Percentiles rank a stretch among this genome's conserved stretches.
These are phyloP conservation scores for Aspergillus sparsus DNA, from an alignment of 495 filamentous ascomycete genomes.

Conservation along the genomic window DNA sequence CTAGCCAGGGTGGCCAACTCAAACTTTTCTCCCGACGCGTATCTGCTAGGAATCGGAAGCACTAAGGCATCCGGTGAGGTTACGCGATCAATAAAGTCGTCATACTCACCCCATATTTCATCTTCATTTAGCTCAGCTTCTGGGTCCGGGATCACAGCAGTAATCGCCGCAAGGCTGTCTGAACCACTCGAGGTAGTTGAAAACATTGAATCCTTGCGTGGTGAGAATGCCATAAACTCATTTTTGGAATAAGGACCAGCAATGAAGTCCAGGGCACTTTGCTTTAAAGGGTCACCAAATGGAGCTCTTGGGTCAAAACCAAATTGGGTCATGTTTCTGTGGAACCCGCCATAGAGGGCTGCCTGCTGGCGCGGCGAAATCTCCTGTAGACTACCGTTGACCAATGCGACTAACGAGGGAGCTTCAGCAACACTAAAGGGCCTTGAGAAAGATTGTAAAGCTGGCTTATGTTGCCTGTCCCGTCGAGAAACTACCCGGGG, in stretches of 20 bases:
- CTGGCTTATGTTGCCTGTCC: constrained; percentile 66
- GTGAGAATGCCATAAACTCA: constrained; percentile 74
- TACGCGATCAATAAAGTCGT: constrained; percentile 81
- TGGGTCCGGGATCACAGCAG: constrained; percentile 61
- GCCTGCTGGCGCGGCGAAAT: constrained; percentile 14
- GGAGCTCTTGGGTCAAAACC: constrained; percentile 37
- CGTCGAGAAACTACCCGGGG: constrained; percentile 77
- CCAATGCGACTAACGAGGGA: constrained; percentile 30
- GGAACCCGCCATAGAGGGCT: constrained; percentile 21
- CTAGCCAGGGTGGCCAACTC: constrained; percentile 46
- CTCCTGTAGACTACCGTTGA: constrained; percentile 16
- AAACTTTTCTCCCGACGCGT: constrained; percentile 31
- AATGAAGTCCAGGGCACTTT: constrained; percentile 40
- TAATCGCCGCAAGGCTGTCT: constrained; percentile 58
- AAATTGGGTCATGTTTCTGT: constrained; percentile 26
- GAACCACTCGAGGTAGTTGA: constrained; percentile 67
- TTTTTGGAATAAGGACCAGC: constrained; percentile 41
- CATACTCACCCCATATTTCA: constrained; percentile 93
- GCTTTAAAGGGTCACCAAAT: constrained; percentile 40
- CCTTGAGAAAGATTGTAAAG: constrained; percentile 81
- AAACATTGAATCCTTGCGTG: constrained; percentile 66
- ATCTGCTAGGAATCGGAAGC: constrained; percentile 11
- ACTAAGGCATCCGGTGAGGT: constrained; percentile 52
- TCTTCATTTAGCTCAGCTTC: constrained; percentile 68
- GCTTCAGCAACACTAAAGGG: constrained; percentile 61